These are phyloP conservation scores for Neofusicoccum kwambonambiense DNA, from an alignment of 2,329 filamentous ascomycete genomes.

Conservation along the genomic window DNA sequence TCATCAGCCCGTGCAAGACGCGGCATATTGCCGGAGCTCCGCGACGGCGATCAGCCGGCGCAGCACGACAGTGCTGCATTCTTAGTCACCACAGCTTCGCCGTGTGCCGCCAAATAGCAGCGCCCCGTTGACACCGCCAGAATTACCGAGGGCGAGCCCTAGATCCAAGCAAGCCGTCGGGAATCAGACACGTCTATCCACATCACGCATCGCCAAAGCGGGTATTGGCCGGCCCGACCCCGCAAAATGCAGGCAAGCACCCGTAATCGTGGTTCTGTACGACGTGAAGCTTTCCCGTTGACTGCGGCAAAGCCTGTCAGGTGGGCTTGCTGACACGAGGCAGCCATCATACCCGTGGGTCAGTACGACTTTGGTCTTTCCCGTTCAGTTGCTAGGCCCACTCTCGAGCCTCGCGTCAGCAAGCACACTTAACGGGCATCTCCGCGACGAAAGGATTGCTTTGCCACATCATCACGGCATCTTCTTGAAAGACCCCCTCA, in stretches of 20 bases:
- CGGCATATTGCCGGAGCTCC: background rate
- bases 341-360: too few relatives aligned
- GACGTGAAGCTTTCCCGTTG: background rate
- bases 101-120: background rate
- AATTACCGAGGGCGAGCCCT: too few relatives aligned
- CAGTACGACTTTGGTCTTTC: too few relatives aligned
- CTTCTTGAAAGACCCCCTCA: background rate
- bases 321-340: background rate
- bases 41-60: background rate
- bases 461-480: background rate
- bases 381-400: too few relatives aligned
- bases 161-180: background rate
- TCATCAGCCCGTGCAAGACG: background rate
- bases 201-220: background rate
- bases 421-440: background rate
- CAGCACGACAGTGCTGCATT: background rate
- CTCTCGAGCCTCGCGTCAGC: too few relatives aligned
- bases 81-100: background rate
- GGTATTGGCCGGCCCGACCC: constrained; percentile 8
- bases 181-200: background rate
- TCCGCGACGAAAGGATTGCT: background rate
- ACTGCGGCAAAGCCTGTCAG: background rate
- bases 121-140: background rate
- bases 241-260: constrained; percentile 1
- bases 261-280: background rate